Evolutionary conservation across 345 rosid species (phyloP).

Genomic region (Eucalyptus cloeziana): DNA sequence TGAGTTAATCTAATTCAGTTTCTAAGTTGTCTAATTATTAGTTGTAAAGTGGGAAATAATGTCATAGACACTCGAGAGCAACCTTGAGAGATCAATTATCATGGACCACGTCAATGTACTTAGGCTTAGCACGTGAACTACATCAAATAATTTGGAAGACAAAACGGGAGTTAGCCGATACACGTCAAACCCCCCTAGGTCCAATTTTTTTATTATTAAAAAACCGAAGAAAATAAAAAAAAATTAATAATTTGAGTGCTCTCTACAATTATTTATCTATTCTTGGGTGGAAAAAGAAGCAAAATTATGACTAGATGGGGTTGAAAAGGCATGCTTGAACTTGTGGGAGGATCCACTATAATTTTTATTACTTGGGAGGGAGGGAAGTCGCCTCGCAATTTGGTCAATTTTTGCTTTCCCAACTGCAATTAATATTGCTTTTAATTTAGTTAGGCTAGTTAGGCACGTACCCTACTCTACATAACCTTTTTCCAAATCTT

Average conservation of each 20-base stretch:
- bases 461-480: not conserved
- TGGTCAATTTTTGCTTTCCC: not conserved
- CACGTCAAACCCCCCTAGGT: not conserved
- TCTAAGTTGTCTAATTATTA: not conserved
- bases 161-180: not conserved
- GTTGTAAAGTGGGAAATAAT: not conserved
- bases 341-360: not conserved
- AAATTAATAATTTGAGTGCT: not conserved
- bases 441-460: not conserved
- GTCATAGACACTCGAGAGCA: not conserved
- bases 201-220: not conserved
- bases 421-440: not conserved
- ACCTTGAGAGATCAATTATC: not conserved
- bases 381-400: not conserved
- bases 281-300: not conserved
- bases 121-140: not conserved
- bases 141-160: not conserved
- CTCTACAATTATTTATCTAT: not conserved
- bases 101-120: not conserved
- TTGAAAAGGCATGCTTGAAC: not conserved
- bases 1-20: not conserved
- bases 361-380: not conserved
- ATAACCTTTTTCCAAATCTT: not conserved
- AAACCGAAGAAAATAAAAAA: not conserved
- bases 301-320: not conserved